Evolutionary conservation across 108 stramenopile genomes (phyloP), one percentile per base, ranked within the genome.

Genomic region (Cyclotella kingstonii): DNA sequence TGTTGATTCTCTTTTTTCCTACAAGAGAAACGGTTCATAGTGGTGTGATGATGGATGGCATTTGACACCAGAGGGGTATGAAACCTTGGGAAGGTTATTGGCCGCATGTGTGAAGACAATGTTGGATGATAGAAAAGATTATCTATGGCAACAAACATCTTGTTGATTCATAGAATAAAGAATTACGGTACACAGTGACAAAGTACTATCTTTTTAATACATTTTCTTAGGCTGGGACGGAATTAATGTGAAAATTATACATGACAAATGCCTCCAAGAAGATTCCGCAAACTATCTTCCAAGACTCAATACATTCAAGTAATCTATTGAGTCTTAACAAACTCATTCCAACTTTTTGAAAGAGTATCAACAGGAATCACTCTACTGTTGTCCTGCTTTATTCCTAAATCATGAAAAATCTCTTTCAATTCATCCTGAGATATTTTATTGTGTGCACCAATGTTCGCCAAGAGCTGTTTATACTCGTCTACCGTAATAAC

Each of bases 11-110:
- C 89, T 85, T 25, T 79, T 84, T 70, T 44, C 18, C 0, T 89
- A 63, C 38, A 49, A 33, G 17, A 31, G 53, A 34, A 62, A 33
- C 21, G 75, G 56, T 45, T 15, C 22, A 15, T 54, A 59, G 36
- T 86, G 81, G 79, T 33, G 54, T 41, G 30, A 53, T 4, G 89
- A 90, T 73, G 83, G 83, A 38, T 40, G 86, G 26, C 89, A 87
- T 60, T 80, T 90, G 40, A 76, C 81, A 5, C 69, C 75, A 23
- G 34, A 70, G 30, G 84, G 89, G 28, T 86, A 86, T 63, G 26
- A 84, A 47, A 50, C 38, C 11, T 23, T 85, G 19, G 88, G 84
- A 3, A 68, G 62, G 55, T 54, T 45, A 21, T 53, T 89, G 54
- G 87, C 81, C 12, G 60, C 80, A 15, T 51, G 49, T 40, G 81